A percentile compares a stretch with the other conserved stretches of the same genome.
phyloP scores from a whole-genome alignment of 306 rosid genomes.

The Corylus americana region DNA sequence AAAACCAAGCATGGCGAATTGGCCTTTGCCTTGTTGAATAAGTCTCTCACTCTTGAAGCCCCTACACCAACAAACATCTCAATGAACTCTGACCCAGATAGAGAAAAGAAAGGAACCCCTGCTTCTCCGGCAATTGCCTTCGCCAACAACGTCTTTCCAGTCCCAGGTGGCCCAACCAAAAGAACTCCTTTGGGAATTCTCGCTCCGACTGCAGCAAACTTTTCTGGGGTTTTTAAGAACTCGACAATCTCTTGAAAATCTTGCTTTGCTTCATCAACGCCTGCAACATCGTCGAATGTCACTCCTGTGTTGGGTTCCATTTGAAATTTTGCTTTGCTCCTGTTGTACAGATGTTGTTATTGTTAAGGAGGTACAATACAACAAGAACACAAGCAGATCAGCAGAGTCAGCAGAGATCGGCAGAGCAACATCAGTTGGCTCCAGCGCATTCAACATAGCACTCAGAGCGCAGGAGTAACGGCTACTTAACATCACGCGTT shows the following conservation, averaged over 20 bases:
- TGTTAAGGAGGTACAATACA: too few relatives aligned
- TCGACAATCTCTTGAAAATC: constrained; percentile 81
- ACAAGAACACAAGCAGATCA: too few relatives aligned
- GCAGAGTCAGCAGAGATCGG: too few relatives aligned
- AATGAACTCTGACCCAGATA: constrained; percentile 80
- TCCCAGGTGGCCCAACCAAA: constrained; percentile 75
- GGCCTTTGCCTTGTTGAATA: constrained; percentile 69
- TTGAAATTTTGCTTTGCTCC: constrained; percentile 75
- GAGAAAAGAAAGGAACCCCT: constrained; percentile 82
- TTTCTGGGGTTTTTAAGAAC: constrained; percentile 75
- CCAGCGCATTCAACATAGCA: too few relatives aligned
- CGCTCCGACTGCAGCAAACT: constrained; percentile 75
- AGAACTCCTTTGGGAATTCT: constrained; percentile 77
- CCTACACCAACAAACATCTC: constrained; percentile 91
- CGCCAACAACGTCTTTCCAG: constrained; percentile 77
- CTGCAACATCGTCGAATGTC: constrained; percentile 79
- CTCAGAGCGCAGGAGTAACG: too few relatives aligned
- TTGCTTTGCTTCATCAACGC: constrained; percentile 87
- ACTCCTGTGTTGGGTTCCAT: constrained; percentile 89
- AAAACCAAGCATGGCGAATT: constrained; percentile 76
- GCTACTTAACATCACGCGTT: too few relatives aligned
- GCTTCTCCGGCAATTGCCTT: constrained; percentile 91
- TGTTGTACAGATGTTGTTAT: constrained; percentile 7
- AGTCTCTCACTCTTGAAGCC: constrained; percentile 79
- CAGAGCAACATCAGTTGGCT: too few relatives aligned